A percentile compares a stretch with the other conserved stretches of the same genome.
Conservation (phyloP, 345 rosid genomes). For the Eutrema yunnanense region DNA sequence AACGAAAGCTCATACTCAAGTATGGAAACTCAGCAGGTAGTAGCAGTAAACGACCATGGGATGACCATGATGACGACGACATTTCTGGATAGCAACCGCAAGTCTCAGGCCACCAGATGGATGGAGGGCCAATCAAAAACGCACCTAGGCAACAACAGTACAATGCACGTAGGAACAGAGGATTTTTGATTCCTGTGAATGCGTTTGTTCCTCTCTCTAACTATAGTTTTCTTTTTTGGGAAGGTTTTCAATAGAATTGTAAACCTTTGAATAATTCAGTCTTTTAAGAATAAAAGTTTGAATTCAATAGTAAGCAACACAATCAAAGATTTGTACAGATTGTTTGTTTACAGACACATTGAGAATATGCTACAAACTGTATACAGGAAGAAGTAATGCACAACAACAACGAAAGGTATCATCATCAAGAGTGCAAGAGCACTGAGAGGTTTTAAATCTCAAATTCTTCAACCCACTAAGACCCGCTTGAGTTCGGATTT, state of each 20-base stretch:
- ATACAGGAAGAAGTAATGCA: neutral
- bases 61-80: slow-evolving; percentile 55
- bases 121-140: slow-evolving; percentile 26
- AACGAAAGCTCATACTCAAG: slow-evolving; percentile 77
- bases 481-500: slow-evolving; percentile 70
- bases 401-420: neutral
- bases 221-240: neutral
- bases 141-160: slow-evolving; percentile 12
- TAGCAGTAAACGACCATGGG: slow-evolving; percentile 30
- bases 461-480: slow-evolving; percentile 40
- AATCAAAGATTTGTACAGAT: slow-evolving; percentile 16
- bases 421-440: neutral
- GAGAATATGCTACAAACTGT: neutral
- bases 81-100: slow-evolving; percentile 97
- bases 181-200: slow-evolving; percentile 35
- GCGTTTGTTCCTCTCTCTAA: slow-evolving; percentile 10
- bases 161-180: slow-evolving; percentile 39
- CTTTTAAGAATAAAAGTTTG: neutral
- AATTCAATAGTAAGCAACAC: neutral
- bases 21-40: slow-evolving; percentile 59
- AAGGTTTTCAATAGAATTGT: neutral
- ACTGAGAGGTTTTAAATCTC: neutral
- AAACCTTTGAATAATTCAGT: slow-evolving; percentile 2
- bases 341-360: neutral
- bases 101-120: slow-evolving; percentile 28